A percentile compares a stretch with the other conserved stretches of the same genome.
phyloP scores from a whole-genome alignment of 257 asterid species.

The Catharanthus roseus region DNA sequence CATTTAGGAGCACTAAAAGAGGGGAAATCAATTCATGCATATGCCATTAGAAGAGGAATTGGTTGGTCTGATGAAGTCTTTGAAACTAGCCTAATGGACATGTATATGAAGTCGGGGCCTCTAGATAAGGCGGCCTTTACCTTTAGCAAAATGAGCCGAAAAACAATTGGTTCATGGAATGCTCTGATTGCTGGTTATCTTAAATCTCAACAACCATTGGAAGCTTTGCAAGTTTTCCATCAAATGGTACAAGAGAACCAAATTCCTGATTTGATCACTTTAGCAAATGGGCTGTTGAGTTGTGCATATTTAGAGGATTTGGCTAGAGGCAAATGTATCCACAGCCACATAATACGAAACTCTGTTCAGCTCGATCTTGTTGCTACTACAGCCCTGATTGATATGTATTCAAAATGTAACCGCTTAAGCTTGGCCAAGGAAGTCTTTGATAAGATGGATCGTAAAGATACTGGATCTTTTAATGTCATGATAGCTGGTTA shows the following conservation, averaged over 20 bases:
- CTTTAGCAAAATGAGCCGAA: conserved; percentile 26
- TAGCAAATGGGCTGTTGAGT: conserved; percentile 42
- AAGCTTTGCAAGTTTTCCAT: conserved; percentile 32
- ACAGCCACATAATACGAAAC: conserved; percentile 32
- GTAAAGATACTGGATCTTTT: conserved; percentile 39
- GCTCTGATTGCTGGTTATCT: conserved; percentile 46
- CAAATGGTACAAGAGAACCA: conserved; percentile 29
- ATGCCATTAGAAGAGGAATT: conserved; percentile 45
- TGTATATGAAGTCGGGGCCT: conserved; percentile 45
- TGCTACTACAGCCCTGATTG: conserved; percentile 40
- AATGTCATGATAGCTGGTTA: conserved; percentile 49
- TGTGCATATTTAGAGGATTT: conserved; percentile 41
- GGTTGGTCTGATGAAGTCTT: conserved; percentile 44
- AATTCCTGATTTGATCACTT: conserved; percentile 42
- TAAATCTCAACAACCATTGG: conserved; percentile 29
- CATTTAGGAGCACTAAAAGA: conserved; percentile 24
- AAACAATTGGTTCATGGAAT: conserved; percentile 41
- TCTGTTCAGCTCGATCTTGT: conserved; percentile 43
- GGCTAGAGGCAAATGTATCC: conserved; percentile 45
- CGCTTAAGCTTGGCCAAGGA: conserved; percentile 31
- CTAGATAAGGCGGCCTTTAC: conserved; percentile 25
- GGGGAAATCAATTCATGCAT: conserved; percentile 56
- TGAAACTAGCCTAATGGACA: conserved; percentile 47
- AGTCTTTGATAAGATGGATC: conserved; percentile 25
- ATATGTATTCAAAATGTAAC: conserved; percentile 53